These are phyloP conservation scores for Theobroma cacao DNA, from an alignment of 345 rosid genomes.

Conservation along the genomic window DNA sequence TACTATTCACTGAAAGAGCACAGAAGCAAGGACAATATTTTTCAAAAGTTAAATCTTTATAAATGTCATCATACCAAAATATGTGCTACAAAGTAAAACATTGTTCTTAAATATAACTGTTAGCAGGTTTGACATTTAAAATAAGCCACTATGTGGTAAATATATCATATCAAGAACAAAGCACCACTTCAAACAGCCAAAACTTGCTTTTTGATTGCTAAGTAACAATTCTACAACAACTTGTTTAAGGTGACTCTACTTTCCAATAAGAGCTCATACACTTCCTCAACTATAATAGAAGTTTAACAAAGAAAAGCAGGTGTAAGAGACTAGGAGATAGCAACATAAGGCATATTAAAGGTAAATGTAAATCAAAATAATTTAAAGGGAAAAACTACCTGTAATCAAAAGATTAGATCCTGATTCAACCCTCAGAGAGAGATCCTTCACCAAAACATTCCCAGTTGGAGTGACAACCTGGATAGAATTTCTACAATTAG, in stretches of 20 bases:
- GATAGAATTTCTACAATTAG: constrained; percentile 22
- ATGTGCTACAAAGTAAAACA: neutral
- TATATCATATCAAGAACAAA: neutral
- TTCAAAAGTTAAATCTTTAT: too few relatives aligned
- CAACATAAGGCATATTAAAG: neutral
- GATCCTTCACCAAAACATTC: constrained; percentile 89
- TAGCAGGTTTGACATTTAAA: neutral
- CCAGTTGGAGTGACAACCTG: constrained; percentile 98
- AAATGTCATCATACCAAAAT: too few relatives aligned
- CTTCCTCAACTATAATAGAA: neutral
- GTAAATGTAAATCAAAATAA: constrained; percentile 7
- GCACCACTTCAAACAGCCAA: neutral
- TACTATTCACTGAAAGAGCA: too few relatives aligned
- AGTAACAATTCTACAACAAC: neutral
- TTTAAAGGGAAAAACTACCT: constrained; percentile 48
- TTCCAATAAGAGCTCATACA: neutral
- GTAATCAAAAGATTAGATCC: constrained; percentile 98
- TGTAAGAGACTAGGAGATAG: constrained; percentile 2
- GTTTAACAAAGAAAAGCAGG: neutral
- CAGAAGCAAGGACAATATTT: too few relatives aligned
- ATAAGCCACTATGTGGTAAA: neutral
- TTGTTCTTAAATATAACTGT: neutral
- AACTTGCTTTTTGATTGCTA: neutral
- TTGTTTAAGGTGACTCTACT: neutral
- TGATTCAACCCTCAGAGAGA: constrained; percentile 78